Evolutionary conservation across 202 grass and related monocot species (phyloP), one percentile per base, ranked within the genome.

Genomic region (Panicum virgatum): DNA sequence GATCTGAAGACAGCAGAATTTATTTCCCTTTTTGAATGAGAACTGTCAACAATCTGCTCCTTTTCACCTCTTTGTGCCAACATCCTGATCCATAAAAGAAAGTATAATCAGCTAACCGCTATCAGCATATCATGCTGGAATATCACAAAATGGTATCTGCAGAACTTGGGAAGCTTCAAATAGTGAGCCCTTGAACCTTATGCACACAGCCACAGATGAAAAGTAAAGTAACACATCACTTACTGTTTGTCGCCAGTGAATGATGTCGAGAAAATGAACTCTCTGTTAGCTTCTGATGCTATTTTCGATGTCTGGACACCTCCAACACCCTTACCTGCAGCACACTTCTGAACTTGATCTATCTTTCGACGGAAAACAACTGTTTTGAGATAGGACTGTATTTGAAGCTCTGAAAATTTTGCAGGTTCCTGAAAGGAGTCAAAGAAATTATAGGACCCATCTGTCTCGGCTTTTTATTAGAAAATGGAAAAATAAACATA

Each of bases 211-310:
- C 43, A 42, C 12, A 71, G n/a, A 81, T n/a, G 37, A 39, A 80
- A 84, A 56, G 22, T 66, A 80, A 84, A 56, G 22, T 66, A 56
- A 43, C 29, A 70, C 50, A 54, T 76, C 57, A 78, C 92, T 93
- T 91, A 98, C 90, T 93, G 92, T 86, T 95, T 98, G 90, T 98
- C 90, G 65, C 95, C 95, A 40, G 90, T 98, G 87, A 98, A 98
- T 77, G 92, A 94, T 75, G 92, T 93, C 51, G 90, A 98, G 88
- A 93, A 98, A 84, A 98, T 98, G 60, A 93, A 98, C 72, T 98
- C 95, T 87, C 96, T 89, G 79, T 91, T 98, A 73, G 92, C 85
- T 93, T 98, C 92, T 69, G 96, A 98, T 84, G 96, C 92, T 67
- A 98, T 93, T 79, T 84, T 98, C 11, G 88, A 95, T 71, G 96